A percentile compares a stretch with the other conserved stretches of the same genome.
These are phyloP conservation scores for Durusdinium trenchii DNA, from an alignment of 73 alveolate genomes.

Conservation along the genomic window DNA sequence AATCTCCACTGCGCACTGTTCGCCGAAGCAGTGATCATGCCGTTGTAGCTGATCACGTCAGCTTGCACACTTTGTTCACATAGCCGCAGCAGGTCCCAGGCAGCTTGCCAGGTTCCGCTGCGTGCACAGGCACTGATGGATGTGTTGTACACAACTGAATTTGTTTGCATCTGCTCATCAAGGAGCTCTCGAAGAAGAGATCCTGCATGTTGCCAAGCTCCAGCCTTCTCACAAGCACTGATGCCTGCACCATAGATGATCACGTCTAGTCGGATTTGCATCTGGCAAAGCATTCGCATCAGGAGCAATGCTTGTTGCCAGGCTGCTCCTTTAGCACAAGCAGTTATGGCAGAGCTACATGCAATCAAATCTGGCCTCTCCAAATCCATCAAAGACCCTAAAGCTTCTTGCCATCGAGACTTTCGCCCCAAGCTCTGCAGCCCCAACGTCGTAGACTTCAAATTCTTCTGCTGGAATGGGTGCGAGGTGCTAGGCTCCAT, in stretches of 20 bases:
- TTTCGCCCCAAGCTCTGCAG: slow-evolving; percentile 2
- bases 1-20: neutral
- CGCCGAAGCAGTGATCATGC: neutral
- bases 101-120: slow-evolving; percentile 3
- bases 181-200: neutral
- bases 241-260: slow-evolving; percentile 34
- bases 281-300: neutral
- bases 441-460: neutral
- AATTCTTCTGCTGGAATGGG: neutral
- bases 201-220: slow-evolving; percentile 30
- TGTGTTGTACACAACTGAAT: slow-evolving; percentile 31
- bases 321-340: slow-evolving; percentile 55
- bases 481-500: neutral
- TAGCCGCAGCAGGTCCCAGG: neutral
- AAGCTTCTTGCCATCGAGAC: slow-evolving; percentile 23
- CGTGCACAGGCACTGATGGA: slow-evolving; percentile 22
- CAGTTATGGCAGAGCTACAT: slow-evolving; percentile 4
- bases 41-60: neutral
- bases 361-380: slow-evolving; percentile 48
- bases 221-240: slow-evolving; percentile 67
- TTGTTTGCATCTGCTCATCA: neutral
- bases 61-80: neutral
- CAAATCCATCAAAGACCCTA: neutral
- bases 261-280: neutral
- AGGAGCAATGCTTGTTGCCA: slow-evolving; percentile 58